These are phyloP conservation scores for Penicillium sp. DNA, from an alignment of 2,329 filamentous ascomycete genomes.

Conservation along the genomic window DNA sequence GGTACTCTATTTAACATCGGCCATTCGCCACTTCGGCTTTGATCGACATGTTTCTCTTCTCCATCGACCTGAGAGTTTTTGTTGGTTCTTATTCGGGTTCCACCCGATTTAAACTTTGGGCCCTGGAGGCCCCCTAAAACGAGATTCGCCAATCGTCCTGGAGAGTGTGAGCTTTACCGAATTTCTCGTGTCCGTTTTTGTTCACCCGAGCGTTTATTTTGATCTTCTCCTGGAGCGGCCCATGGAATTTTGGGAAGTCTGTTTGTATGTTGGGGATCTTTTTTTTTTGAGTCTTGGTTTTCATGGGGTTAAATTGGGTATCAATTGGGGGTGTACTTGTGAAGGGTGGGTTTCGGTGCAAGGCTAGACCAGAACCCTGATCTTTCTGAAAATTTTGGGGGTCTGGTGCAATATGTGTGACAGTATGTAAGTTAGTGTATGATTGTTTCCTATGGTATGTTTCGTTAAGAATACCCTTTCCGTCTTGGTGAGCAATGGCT, in stretches of 20 bases:
- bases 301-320: neutral
- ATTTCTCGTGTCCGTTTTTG: conserved; percentile 7
- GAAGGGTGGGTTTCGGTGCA: neutral
- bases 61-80: neutral
- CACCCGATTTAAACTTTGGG: conserved; percentile 20
- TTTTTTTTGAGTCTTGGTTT: neutral
- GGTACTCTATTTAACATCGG: conserved; percentile 13
- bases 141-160: conserved; percentile 16
- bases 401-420: neutral
- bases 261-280: neutral
- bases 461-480: conserved; percentile 2
- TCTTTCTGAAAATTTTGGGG: neutral
- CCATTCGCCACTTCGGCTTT: conserved; percentile 16
- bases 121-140: conserved; percentile 11
- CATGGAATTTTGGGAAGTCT: neutral
- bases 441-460: neutral
- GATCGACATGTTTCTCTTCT: conserved; percentile 23
- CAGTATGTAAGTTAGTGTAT: neutral
- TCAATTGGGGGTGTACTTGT: conserved; percentile 2
- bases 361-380: conserved; percentile 3
- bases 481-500: neutral
- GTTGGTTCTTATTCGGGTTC: conserved; percentile 7
- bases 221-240: neutral
- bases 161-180: conserved; percentile 15
- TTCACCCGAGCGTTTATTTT: conserved; percentile 11